Base-by-base conservation (phyloP, 2,329 filamentous ascomycete genomes). In the Hirsutella thompsonii region DNA sequence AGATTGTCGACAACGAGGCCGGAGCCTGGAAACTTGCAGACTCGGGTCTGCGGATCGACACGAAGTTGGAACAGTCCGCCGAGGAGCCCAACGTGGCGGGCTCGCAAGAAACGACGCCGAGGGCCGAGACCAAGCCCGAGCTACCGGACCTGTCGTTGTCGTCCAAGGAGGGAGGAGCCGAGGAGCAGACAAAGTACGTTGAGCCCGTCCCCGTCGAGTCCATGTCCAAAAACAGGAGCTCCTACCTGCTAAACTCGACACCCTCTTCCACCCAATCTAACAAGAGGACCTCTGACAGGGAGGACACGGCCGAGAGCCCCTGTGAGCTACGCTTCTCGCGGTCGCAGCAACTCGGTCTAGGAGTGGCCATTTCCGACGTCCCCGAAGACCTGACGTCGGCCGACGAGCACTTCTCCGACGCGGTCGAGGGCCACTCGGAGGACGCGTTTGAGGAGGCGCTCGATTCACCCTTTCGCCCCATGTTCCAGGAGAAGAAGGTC, bases 81-180 rank as follows among this genome's bases (percentile, higher is more conserved):
- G 55, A 60, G 4, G 52, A 56, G 9, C 52, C 62, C 8, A 72
- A 79, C 38, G 54, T 71, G 21, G 61, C 78, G 8, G 79, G 69
- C 36, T 84, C 80, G 5, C 66, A 78, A 47, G 75, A 85, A 52
- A 70, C 72, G 1, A 88, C 83, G 1, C 83, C 83, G 1, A 83
- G 76, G 45, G 79, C 79, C 4, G 69, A 67, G 16, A 42, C 47
- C n/a, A 54, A 45, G 42, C 58, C 56, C 9, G 52, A 54, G 34
- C 47, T 61, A 11, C 55, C 54, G 8, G 39, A 34, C 20, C 34
- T 45, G n/a, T 29, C 55, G 44, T 23, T 43, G 14, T n/a, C 40
- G 23, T 38, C 46, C 37, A 41, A 49, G 23, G n/a, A n/a, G n/a
- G n/a, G n/a, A n/a, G 23, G 29, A n/a, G 38, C 26, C 5, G 23